Base-by-base conservation (phyloP, 495 filamentous ascomycete species). In the Xanthoparmelia taractica region DNA sequence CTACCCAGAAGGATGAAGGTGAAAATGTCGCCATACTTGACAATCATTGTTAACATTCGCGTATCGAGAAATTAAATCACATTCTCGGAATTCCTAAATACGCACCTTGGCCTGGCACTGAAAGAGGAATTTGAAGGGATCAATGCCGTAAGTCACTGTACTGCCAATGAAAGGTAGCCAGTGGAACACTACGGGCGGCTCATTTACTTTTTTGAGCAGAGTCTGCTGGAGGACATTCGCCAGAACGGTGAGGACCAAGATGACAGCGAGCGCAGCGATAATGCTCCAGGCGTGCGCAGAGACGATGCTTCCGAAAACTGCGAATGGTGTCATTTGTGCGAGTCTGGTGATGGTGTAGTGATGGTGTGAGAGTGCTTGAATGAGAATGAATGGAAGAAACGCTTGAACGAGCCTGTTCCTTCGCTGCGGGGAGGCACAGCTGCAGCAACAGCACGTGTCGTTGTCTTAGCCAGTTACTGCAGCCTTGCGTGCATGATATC, bases 171-270 rank as follows among this genome's bases (percentile, higher is more conserved):
- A 69, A 10, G 90, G 90, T 69, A 93, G 82, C 84, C 84, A 92
- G 76, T 92, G 88, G 68, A 92, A 95, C 41, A 95, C 88, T 17
- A 93, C 65, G 5, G 90, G 90, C 12, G 90, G 90, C 70, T 91
- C 87, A 70, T 86, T 85, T 52, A 80, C 79, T 63, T 87, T 87
- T 71, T 79, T 84, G 71, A 88, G 85, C 58, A 91, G 74, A 5
- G 89, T 59, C 69, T 94, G 90, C 18, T 78, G 74, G 45, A 87
- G 57, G 52, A 92, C 81, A 70, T 92, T 91, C 67, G 87, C 40
- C 43, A 86, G 60, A 25, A 92, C 80, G 1, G 77, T 65, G 36
- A 87, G 34, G 40, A 84, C 73, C 34, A 85, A 34, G 33, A 69
- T 61, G 43, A 56, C 29, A 41, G 55, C 29, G 31, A 50, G 40